These are phyloP conservation scores for Apiotrichum akiyoshidainum DNA, from an alignment of 1,284 basidiomycete species.

Conservation along the genomic window DNA sequence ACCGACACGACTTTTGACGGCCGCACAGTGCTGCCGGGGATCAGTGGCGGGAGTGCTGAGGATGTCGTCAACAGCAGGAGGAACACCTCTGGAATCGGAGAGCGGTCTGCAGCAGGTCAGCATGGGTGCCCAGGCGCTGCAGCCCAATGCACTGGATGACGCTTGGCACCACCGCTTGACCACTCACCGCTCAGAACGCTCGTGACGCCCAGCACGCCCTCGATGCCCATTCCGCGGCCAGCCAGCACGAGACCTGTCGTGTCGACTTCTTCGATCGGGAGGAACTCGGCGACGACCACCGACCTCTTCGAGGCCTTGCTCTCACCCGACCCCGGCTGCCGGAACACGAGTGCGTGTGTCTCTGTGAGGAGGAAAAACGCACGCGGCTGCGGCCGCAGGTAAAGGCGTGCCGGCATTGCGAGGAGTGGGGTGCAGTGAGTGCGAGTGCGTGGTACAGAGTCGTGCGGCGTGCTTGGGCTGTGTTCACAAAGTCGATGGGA, in stretches of 20 bases:
- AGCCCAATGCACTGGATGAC: too few species aligned
- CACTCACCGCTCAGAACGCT: conserved; percentile 51
- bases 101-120: conserved; percentile 51
- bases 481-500: too few species aligned
- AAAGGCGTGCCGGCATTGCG: conserved; percentile 45
- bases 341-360: conserved; percentile 47
- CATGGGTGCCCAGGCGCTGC: too few species aligned
- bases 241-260: conserved; percentile 59
- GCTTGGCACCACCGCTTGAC: too few species aligned
- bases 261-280: conserved; percentile 69
- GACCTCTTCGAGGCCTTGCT: conserved; percentile 32
- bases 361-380: conserved; percentile 46
- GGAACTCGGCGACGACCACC: conserved; percentile 70
- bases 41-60: conserved; percentile 33
- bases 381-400: conserved; percentile 45
- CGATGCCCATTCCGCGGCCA: conserved; percentile 64
- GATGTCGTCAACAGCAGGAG: conserved; percentile 44
- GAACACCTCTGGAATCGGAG: conserved; percentile 48
- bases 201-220: conserved; percentile 71
- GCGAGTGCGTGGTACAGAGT: background rate
- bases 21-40: conserved; percentile 39
- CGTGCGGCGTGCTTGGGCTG: too few species aligned
- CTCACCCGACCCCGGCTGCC: conserved; percentile 40
- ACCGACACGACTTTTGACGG: conserved; percentile 51
- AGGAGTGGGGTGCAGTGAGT: background rate